These are phyloP conservation scores for Platanthera zijinensis DNA, from an alignment of 106 monocot genomes.

Conservation along the genomic window DNA sequence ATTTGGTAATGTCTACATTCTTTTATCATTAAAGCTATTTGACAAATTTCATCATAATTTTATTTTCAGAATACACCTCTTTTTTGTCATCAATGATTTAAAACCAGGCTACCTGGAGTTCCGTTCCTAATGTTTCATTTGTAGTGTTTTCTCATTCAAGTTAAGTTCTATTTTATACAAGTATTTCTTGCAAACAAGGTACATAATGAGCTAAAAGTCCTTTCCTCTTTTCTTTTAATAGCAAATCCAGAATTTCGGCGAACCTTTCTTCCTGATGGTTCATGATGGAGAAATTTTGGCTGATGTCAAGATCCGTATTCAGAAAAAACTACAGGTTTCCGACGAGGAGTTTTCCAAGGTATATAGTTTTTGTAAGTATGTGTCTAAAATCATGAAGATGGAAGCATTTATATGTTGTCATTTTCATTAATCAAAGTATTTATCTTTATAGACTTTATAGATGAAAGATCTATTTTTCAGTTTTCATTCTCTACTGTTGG, in stretches of 20 bases:
- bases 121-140: not conserved
- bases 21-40: not conserved
- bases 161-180: not conserved
- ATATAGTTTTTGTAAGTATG: not conserved
- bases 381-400: too few relatives aligned
- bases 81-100: not conserved
- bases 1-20: not conserved
- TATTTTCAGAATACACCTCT: not conserved
- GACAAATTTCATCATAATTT: not conserved
- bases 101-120: not conserved
- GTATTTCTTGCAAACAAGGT: not conserved
- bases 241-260: constrained; percentile 69
- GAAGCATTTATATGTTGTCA: too few relatives aligned
- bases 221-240: not conserved
- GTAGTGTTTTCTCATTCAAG: not conserved
- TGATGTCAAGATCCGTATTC: constrained; percentile 62
- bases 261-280: constrained; percentile 79
- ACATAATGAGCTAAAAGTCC: not conserved
- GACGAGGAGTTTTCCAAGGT: constrained; percentile 90
- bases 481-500: too few relatives aligned
- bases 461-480: too few relatives aligned
- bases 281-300: constrained; percentile 72
- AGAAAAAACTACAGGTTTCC: constrained; percentile 65
- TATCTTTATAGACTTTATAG: too few relatives aligned
- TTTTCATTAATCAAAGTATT: too few relatives aligned